Evolutionary conservation across 495 filamentous ascomycete species (phyloP), one percentile per base, ranked within the genome.

Genomic region (Penicillium coprophilum): DNA sequence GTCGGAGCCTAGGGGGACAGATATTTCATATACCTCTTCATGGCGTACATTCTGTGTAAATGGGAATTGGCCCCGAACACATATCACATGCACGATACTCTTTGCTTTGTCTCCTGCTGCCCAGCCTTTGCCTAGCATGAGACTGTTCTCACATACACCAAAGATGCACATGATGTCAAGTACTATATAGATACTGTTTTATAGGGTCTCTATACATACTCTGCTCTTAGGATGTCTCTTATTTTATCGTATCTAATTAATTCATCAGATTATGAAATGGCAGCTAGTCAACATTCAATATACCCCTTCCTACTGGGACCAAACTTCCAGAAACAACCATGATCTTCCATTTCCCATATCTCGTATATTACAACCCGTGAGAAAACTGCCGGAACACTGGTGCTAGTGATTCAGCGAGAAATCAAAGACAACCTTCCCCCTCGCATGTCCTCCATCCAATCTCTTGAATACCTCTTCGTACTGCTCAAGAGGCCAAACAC

Each of bases 401-500:
- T 38, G 1, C 49, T 52, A 30, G 9, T 23, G 27, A 31, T 59
- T 59, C 28, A 59, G 5, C 31, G 17, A 41, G 31, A 71, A 43
- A 38, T 74, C 71, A 43, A 81, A 59, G 0, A 80, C 64, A 15
- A 79, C 65, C 53, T 80, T 80, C 0, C 77, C 76, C 41, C 59
- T 61, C 4, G 72, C 62, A 62, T 73, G 68, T 6, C 77, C 76
- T 19, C 61, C 67, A 31, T 78, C 71, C 66, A 79, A 60, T 50
- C 74, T 73, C 30, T 72, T 50, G 51, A 80, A 72, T 17, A 74
- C 80, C 55, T 73, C 64, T 65, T 76, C 61, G 56, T 64, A 78
- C 28, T 80, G 61, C 53, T 78, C 76, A 30, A 81, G 58, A 2
- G 62, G 60, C 61, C 69, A 83, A 6, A 80, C 71, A 64, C 77